Evolutionary conservation across 1,139 yeast species (phyloP).

Genomic region (Pichia sp.): DNA sequence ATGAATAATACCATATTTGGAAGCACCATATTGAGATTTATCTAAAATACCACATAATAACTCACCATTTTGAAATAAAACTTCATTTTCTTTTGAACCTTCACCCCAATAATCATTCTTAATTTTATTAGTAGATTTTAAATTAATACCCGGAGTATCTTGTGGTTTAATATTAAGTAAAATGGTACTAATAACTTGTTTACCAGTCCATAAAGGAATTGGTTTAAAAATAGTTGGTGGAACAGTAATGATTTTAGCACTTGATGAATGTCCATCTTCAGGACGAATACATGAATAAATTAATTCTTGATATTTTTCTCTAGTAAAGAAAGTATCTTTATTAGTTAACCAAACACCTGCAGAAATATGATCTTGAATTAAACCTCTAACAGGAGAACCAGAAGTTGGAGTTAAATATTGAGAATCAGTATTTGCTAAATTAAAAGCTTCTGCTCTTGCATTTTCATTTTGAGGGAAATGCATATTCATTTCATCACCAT

Average conservation of each 20-base stretch:
- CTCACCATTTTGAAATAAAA: slow-evolving; percentile 80
- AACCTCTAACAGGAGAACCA: slow-evolving; percentile 96
- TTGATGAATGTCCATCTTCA: slow-evolving; percentile 93
- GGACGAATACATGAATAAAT: slow-evolving; percentile 93
- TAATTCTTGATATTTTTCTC: slow-evolving; percentile 90
- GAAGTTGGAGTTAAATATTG: slow-evolving; percentile 98
- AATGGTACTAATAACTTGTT: slow-evolving; percentile 91
- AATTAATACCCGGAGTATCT: slow-evolving; percentile 84
- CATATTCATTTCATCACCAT: slow-evolving; percentile 99
- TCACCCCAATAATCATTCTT: slow-evolving; percentile 94
- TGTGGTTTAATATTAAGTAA: slow-evolving; percentile 79
- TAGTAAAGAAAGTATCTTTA: slow-evolving; percentile 84
- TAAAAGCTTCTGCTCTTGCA: slow-evolving; percentile 93
- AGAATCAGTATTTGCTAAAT: slow-evolving; percentile 93
- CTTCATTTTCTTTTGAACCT: slow-evolving; percentile 78
- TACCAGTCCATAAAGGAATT: slow-evolving; percentile 95
- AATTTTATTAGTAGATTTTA: slow-evolving; percentile 77
- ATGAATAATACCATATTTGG: slow-evolving; percentile 94
- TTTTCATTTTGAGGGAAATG: slow-evolving; percentile 99
- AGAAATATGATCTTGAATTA: slow-evolving; percentile 97
- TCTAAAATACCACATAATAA: slow-evolving; percentile 88
- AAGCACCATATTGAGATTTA: slow-evolving; percentile 97
- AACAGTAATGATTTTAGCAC: slow-evolving; percentile 64
- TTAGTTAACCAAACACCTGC: slow-evolving; percentile 98
- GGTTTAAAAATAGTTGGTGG: slow-evolving; percentile 92